Base-by-base conservation (phyloP, 257 asterid genomes). In the Jacaranda mimosifolia region DNA sequence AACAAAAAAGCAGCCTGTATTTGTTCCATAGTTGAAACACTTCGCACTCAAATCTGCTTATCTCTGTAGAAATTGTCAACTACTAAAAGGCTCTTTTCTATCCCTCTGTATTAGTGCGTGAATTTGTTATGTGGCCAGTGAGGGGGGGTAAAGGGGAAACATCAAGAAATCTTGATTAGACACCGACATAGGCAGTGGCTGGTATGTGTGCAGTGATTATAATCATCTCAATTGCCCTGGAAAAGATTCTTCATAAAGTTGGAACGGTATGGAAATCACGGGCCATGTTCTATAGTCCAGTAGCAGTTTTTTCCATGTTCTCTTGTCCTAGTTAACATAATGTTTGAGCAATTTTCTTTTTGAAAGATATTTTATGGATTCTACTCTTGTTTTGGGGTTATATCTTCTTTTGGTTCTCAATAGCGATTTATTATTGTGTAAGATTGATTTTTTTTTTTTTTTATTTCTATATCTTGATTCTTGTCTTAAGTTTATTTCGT, bases 151-250 rank as follows among this genome's bases (percentile, higher is more conserved):
- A 39, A 19, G 83, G 39, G 21, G 73, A 3, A 0, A 40, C 43
- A 32, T 68, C 91, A 36, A 87, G 96, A 72, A 57, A 77, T 76
- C 93, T 92, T 73, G 93, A 86, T 46, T 90, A 92, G 74, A 94
- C 97, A 19, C 86, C 98, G 18, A 94, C 98, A 73, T 94, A 97
- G 97, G 98, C 97, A 8, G 97, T 91, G 75, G 93, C 98, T 65
- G 90, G 95, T 66, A 96, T 94, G 13, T 94, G 97, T 77, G 85
- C 91, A 0, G 85, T 89, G 39, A 94, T 94, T 65, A 94, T 94
- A 63, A 26, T 94, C 58, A 80, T 94, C 83, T 94, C 97, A 12
- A 79, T 92, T 78, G 85, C 87, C 40, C 74, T 94, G 43, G 98
- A 94, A 83, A 92, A 86, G 83, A 52, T 90, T 82, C 86, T 94